These are phyloP conservation scores for Elaeis oleifera DNA, from an alignment of 202 grass and related monocot species.

Conservation along the genomic window DNA sequence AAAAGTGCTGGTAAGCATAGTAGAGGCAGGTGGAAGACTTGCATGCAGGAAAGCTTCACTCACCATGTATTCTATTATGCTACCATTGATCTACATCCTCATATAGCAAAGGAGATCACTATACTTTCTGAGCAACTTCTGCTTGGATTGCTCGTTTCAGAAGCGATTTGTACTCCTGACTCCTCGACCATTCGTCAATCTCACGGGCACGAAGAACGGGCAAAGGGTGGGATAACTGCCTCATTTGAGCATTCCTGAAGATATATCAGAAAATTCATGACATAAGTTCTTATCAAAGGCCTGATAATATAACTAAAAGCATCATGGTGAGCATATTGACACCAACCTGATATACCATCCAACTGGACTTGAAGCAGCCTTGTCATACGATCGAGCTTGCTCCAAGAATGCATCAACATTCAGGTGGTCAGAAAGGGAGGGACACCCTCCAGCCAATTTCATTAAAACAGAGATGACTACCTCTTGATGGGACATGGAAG, in stretches of 20 bases:
- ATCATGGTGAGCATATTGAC: not conserved
- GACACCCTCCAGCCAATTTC: slow-evolving; percentile 84
- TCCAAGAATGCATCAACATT: slow-evolving; percentile 94
- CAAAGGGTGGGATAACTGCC: slow-evolving; percentile 81
- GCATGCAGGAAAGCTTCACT: too few species aligned
- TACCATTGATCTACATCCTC: too few species aligned
- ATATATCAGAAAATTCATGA: not conserved
- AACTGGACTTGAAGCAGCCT: slow-evolving; percentile 65
- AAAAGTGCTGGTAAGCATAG: too few species aligned
- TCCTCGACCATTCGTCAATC: slow-evolving; percentile 92
- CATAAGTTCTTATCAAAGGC: not conserved
- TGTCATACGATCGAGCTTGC: slow-evolving; percentile 94
- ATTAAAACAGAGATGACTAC: slow-evolving; percentile 95
- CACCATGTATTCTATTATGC: too few species aligned
- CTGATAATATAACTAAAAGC: slow-evolving; percentile 1
- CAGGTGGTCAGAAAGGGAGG: slow-evolving; percentile 73
- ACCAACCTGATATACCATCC: slow-evolving; percentile 89
- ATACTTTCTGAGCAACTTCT: slow-evolving; percentile 9
- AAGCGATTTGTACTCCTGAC: slow-evolving; percentile 49
- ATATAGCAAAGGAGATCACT: not conserved
- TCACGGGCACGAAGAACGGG: slow-evolving; percentile 76
- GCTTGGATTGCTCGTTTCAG: slow-evolving; percentile 18
- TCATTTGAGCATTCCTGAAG: slow-evolving; percentile 70
- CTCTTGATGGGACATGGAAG: slow-evolving; percentile 60
- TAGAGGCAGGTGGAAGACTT: too few species aligned